Evolutionary conservation across 2,329 filamentous ascomycete species (phyloP), one percentile per base, ranked within the genome.

Genomic region (Microthyrium microscopicum): DNA sequence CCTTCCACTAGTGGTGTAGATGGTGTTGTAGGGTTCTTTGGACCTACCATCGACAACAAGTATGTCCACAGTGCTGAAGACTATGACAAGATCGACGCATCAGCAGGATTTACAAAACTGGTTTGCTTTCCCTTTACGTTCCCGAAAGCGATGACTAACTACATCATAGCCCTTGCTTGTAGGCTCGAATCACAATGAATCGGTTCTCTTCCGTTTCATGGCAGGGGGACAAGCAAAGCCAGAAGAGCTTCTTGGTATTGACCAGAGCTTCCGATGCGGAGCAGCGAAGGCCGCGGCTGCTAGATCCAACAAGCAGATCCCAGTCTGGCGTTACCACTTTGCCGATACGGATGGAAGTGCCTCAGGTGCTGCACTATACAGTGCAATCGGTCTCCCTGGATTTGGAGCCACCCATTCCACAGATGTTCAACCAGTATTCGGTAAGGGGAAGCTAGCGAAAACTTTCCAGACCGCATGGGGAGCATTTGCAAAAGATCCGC

Each of bases 341-440:
- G 8, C 16, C 16, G 20, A 13, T 9, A 22, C 13, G 24, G 29
- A 16, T 7, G 15, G 16, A 9, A 29, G 16, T 16, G 12, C 7
- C 11, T 11, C 8, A 11, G 7, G 22, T 19, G 11, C 22, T 9
- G 22, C 31, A 44, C n/a, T n/a, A n/a, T n/a, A n/a, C n/a, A n/a
- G n/a, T n/a, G n/a, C n/a, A n/a, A n/a, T n/a, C n/a, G n/a, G n/a
- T n/a, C n/a, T n/a, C n/a, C n/a, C n/a, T n/a, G 44, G 22, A 25
- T 9, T 31, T 13, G 29, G 29, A 22, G 29, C 29, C 7, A 26
- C 11, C 15, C 29, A 32, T 22, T 21, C 15, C 18, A 8, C 15
- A 7, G 29, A 42, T 41, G 0, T 48, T 45, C 13, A 33, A 38
- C 3, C 39, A 41, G 21, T 36, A 47, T 18, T 41, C 44, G 5